Percentiles rank a stretch among this genome's conserved stretches.
phyloP scores from a whole-genome alignment of 2,329 filamentous ascomycete genomes.

The Pseudogymnoascus sp. region DNA sequence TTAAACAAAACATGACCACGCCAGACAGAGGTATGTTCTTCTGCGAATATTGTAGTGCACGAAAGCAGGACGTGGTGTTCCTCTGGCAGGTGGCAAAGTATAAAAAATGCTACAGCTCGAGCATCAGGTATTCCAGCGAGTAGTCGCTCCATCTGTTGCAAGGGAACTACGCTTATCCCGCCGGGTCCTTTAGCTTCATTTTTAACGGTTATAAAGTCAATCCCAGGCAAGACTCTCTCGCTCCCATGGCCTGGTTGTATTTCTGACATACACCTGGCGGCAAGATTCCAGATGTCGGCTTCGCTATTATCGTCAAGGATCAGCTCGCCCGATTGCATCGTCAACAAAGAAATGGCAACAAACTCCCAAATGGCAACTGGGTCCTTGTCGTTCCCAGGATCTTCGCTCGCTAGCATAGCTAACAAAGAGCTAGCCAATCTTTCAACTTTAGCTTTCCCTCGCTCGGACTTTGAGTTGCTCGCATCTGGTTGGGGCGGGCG shows the following conservation, averaged over 20 bases:
- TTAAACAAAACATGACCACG: neutral
- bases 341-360: neutral
- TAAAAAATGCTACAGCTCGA: neutral
- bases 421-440: neutral
- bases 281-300: neutral
- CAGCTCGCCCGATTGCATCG: neutral
- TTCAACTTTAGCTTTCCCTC: neutral
- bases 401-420: neutral
- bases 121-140: neutral
- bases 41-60: neutral
- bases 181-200: neutral
- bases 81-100: neutral
- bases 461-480: neutral
- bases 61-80: neutral
- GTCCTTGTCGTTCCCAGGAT: neutral
- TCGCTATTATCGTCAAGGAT: neutral
- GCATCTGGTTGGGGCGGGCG: neutral
- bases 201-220: neutral
- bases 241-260: neutral
- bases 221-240: neutral
- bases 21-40: neutral
- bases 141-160: neutral
- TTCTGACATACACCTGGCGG: neutral
- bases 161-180: neutral
- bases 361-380: neutral